Base-by-base conservation (phyloP, 2,329 filamentous ascomycete genomes). In the Aspergillus uvarum region DNA sequence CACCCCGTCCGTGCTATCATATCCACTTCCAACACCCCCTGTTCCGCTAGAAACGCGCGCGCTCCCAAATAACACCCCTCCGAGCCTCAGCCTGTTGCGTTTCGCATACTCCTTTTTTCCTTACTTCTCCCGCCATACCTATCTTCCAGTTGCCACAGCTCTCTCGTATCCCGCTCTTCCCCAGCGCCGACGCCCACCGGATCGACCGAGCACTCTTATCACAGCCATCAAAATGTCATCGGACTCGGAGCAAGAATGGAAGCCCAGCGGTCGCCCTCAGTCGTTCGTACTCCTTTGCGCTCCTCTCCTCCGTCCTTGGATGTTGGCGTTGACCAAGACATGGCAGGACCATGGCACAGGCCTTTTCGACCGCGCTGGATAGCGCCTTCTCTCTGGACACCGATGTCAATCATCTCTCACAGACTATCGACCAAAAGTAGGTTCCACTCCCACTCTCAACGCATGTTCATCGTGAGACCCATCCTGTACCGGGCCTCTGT, bases 341-440 rank as follows among this genome's bases (percentile, higher is more conserved):
- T 61, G 64, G 51, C 77, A 96, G 93, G 65, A 95, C 91, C 62
- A 87, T 96, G 77, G 93, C 92, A 56, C 89, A 87, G 69, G 91
- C 89, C 73, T 96, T 97, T 79, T 94, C 92, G 61, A 82, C 87
- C 49, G 91, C 94, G 74, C 83, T 97, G 62, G 90, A 94, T 81
- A 89, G 92, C 74, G 89, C 96, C 68, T 97, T 97, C 81, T 89
- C 90, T 71, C 88, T 97, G 72, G 91, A 95, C 68, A 89, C 87
- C 76, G 89, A 88, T 67, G 76, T 95, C 60, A 86, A 89, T 70
- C 85, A 89, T 63, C 83, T 96, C 38, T 86, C 90, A 70, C 83
- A 89, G 74, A 86, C 89, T 67, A 86, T 96, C 62, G 85, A 91
- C 73, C 85, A 91, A 76, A 94, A 93, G 93, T 97, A 81, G 72